Conservation (phyloP, 176 grass and related monocot species). For the Avena atlantica region DNA sequence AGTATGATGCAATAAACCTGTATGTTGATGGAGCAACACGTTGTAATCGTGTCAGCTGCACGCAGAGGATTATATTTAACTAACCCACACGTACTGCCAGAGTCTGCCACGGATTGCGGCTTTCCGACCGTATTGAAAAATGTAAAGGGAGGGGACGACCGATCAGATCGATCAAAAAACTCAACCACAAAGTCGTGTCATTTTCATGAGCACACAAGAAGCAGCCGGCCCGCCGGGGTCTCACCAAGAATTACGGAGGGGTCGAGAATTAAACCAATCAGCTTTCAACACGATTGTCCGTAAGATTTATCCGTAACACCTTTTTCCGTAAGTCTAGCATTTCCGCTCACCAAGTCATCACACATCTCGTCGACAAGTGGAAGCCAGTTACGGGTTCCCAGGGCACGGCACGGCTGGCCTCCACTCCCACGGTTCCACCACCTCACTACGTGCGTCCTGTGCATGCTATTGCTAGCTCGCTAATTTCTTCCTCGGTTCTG, state of each 20-base stretch:
- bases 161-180: neutral
- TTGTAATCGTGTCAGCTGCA: neutral
- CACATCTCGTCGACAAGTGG: slow-evolving; percentile 34
- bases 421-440: slow-evolving; percentile 25
- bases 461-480: neutral
- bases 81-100: neutral
- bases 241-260: neutral
- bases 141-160: neutral
- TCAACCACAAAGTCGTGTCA: neutral
- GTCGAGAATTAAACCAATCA: too few species aligned
- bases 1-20: neutral
- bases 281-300: too few species aligned
- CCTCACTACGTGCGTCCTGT: neutral
- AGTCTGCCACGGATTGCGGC: neutral
- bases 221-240: neutral
- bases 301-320: too few species aligned
- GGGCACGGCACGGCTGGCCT: slow-evolving; percentile 30
- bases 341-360: neutral
- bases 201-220: neutral
- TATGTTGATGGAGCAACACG: neutral
- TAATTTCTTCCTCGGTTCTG: neutral
- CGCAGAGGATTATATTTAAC: neutral
- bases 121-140: slow-evolving; percentile 2
- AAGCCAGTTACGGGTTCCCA: neutral
- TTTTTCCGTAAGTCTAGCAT: too few species aligned